phyloP scores from a whole-genome alignment of 2,329 filamentous ascomycete genomes.

The Aspergillus fischeri region DNA sequence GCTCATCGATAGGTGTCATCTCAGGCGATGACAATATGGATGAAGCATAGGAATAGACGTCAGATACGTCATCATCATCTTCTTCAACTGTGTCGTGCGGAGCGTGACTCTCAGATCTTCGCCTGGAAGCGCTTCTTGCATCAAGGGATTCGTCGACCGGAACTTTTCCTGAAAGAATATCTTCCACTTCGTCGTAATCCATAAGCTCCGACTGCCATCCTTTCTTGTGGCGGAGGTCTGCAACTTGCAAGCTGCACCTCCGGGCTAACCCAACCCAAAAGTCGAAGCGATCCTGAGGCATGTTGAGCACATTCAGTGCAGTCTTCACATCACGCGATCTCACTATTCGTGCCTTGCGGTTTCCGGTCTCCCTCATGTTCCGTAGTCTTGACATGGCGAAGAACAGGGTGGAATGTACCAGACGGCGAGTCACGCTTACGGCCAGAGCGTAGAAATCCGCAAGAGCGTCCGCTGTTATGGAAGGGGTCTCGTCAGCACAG shows the following conservation, averaged over 20 bases:
- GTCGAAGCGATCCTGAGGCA: slow-evolving; percentile 43
- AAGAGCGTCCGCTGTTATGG: slow-evolving; percentile 71
- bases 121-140: slow-evolving; percentile 6
- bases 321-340: slow-evolving; percentile 50
- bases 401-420: slow-evolving; percentile 67
- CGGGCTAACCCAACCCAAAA: slow-evolving; percentile 53
- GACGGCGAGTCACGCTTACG: slow-evolving; percentile 63
- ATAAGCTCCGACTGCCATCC: slow-evolving; percentile 26
- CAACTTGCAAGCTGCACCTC: slow-evolving; percentile 51
- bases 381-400: slow-evolving; percentile 67
- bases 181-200: slow-evolving; percentile 42
- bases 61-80: slow-evolving; percentile 7
- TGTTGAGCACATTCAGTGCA: slow-evolving; percentile 51
- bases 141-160: slow-evolving; percentile 7
- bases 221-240: slow-evolving; percentile 33
- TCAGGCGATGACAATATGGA: slow-evolving; percentile 3
- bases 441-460: slow-evolving; percentile 68
- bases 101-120: neutral
- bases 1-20: slow-evolving; percentile 2
- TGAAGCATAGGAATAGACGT: neutral
- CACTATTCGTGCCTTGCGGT: slow-evolving; percentile 32
- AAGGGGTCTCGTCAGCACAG: slow-evolving; percentile 54
- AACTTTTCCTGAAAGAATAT: slow-evolving; percentile 26
- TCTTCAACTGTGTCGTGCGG: slow-evolving; percentile 4
- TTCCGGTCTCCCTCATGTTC: slow-evolving; percentile 37